Percentiles rank a stretch among this genome's conserved stretches.
Evolutionary conservation across 2,329 filamentous ascomycete species (phyloP).

Genomic region (Alternaria sp.): DNA sequence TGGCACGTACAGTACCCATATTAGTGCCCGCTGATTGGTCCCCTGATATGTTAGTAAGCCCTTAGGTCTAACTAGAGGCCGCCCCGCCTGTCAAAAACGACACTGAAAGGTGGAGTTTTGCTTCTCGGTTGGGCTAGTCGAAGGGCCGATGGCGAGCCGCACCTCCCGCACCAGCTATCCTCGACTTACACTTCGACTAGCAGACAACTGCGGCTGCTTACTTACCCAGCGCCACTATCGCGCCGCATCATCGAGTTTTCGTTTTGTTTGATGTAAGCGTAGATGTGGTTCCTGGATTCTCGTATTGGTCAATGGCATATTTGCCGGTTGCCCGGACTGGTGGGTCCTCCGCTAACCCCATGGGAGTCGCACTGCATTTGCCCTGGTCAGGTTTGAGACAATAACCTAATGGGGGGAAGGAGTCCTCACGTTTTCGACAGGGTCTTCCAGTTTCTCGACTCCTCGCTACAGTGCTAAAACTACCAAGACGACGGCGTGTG

Average conservation of each 20-base stretch:
- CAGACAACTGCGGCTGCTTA: not conserved
- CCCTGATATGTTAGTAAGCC: not conserved
- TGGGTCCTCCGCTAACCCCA: slow-evolving; percentile 8
- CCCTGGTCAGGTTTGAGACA: slow-evolving; percentile 14
- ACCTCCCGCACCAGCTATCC: slow-evolving; percentile 5
- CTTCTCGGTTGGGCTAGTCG: slow-evolving; percentile 7
- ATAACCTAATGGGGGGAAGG: not conserved
- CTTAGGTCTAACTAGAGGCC: not conserved
- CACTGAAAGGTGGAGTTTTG: slow-evolving; percentile 11
- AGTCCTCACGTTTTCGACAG: not conserved
- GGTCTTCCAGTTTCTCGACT: slow-evolving; percentile 4
- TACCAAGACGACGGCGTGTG: slow-evolving; percentile 6
- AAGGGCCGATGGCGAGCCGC: slow-evolving; percentile 13
- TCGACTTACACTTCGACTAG: not conserved
- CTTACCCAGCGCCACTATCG: not conserved
- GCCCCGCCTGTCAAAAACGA: slow-evolving; percentile 6
- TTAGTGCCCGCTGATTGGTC: slow-evolving; percentile 11
- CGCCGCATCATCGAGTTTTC: not conserved
- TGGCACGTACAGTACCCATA: not conserved
- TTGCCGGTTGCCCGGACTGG: not conserved
- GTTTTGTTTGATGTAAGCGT: not conserved
- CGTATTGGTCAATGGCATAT: not conserved
- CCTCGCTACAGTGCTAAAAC: not conserved
- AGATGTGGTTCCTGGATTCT: not conserved
- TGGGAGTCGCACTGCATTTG: slow-evolving; percentile 9